Evolutionary conservation across 495 filamentous ascomycete genomes (phyloP).

Genomic region (Paragyromitra xinjiangensis): DNA sequence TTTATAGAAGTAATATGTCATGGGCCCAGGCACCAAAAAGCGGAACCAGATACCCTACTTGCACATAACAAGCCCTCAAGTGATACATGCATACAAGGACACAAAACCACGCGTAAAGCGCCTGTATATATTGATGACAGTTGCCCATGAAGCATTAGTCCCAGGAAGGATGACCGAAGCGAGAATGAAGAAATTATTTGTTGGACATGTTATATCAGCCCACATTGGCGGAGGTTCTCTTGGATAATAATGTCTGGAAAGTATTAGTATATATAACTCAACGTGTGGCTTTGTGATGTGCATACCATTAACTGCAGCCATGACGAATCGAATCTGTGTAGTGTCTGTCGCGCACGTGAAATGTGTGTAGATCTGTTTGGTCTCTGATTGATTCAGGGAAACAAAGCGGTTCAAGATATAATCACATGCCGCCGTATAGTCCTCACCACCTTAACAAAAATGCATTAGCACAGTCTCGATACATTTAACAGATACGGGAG

Average conservation of each 20-base stretch:
- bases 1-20: conserved; percentile 58
- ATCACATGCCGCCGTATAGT: conserved; percentile 92
- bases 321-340: conserved; percentile 98
- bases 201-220: conserved; percentile 78
- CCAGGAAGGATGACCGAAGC: conserved; percentile 40
- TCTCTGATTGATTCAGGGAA: conserved; percentile 96
- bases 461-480: conserved; percentile 27
- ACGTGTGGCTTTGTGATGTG: conserved; percentile 22
- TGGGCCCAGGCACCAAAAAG: conserved; percentile 51
- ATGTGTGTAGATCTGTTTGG: conserved; percentile 99
- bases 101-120: conserved; percentile 48
- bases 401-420: conserved; percentile 98
- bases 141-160: conserved; percentile 45
- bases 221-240: conserved; percentile 97
- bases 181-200: conserved; percentile 52
- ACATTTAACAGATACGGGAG: conserved; percentile 28
- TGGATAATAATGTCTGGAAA: conserved; percentile 96
- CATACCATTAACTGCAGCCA: conserved; percentile 99
- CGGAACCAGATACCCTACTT: conserved; percentile 54
- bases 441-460: conserved; percentile 70
- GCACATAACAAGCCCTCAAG: conserved; percentile 53
- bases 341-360: conserved; percentile 99
- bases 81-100: conserved; percentile 42
- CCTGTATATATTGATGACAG: conserved; percentile 47
- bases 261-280: conserved; percentile 41